Evolutionary conservation across 2,329 filamentous ascomycete genomes (phyloP).

Genomic region (Lomentospora prolificans): DNA sequence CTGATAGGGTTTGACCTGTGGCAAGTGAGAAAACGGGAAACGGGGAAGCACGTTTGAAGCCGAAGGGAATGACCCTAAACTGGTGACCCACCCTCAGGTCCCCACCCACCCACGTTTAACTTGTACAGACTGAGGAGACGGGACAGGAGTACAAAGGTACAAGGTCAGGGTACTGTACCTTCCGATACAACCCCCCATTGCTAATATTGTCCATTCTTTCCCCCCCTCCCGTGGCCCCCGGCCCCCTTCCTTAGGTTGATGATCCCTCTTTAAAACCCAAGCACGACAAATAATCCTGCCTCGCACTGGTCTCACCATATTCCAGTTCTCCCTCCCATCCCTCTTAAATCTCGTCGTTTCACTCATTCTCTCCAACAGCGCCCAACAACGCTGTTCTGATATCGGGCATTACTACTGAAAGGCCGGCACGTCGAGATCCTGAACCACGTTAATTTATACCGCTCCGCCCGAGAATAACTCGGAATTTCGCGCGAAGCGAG

Average conservation of each 20-base stretch:
- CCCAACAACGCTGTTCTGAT: neutral
- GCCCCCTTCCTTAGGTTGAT: neutral
- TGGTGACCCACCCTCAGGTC: neutral
- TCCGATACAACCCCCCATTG: neutral
- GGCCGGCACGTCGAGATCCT: too few relatives aligned
- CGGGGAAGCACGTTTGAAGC: too few relatives aligned
- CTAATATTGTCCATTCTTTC: neutral
- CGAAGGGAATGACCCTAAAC: too few relatives aligned
- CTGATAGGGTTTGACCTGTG: too few relatives aligned
- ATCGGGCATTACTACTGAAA: neutral
- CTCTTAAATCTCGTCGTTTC: neutral
- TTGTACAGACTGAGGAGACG: neutral
- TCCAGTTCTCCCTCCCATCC: neutral
- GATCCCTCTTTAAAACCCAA: neutral
- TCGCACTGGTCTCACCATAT: constrained; percentile 1
- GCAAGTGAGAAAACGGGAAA: too few relatives aligned
- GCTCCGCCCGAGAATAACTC: too few relatives aligned
- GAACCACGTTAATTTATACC: too few relatives aligned
- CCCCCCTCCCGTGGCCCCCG: constrained; percentile 1
- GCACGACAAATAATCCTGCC: neutral
- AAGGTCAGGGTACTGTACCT: neutral
- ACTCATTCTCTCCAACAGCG: neutral
- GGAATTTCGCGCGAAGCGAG: too few relatives aligned
- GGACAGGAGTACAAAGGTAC: neutral
- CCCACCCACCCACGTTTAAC: neutral